A percentile compares a stretch with the other conserved stretches of the same genome.
Evolutionary conservation across 2,329 filamentous ascomycete genomes (phyloP).

Genomic region (Macrophomina pseudophaseolina): DNA sequence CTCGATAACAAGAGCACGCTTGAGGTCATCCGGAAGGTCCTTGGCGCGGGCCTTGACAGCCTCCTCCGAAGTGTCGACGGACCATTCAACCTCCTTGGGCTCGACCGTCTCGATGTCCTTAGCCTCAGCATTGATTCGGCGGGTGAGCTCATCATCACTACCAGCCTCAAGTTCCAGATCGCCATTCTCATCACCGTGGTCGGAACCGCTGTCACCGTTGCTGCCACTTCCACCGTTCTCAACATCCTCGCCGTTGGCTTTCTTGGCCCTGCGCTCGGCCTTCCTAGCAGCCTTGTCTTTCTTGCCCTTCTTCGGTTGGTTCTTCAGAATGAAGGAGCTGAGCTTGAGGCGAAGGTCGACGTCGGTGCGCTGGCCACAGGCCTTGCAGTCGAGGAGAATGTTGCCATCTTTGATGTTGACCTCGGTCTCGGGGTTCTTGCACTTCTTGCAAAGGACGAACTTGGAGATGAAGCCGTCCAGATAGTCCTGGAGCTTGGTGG

Average conservation of each 20-base stretch:
- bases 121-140: slow-evolving; percentile 70
- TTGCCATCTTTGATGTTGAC: slow-evolving; percentile 91
- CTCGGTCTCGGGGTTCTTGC: slow-evolving; percentile 99
- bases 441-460: slow-evolving; percentile 99
- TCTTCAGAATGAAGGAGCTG: slow-evolving; percentile 96
- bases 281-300: slow-evolving; percentile 97
- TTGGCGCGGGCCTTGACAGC: slow-evolving; percentile 94
- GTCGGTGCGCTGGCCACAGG: slow-evolving; percentile 89
- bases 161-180: slow-evolving; percentile 71
- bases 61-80: slow-evolving; percentile 93
- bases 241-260: slow-evolving; percentile 63
- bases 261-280: slow-evolving; percentile 82
- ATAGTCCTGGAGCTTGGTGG: slow-evolving; percentile 94
- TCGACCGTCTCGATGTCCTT: slow-evolving; percentile 74
- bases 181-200: slow-evolving; percentile 68
- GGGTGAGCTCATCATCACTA: slow-evolving; percentile 91
- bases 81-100: slow-evolving; percentile 88
- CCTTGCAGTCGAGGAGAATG: slow-evolving; percentile 97
- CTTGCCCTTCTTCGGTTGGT: slow-evolving; percentile 89
- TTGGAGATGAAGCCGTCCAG: slow-evolving; percentile 98
- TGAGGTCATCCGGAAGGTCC: slow-evolving; percentile 91
- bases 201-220: slow-evolving; percentile 70
- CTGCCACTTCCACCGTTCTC: slow-evolving; percentile 56
- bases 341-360: slow-evolving; percentile 95
- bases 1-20: slow-evolving; percentile 84